Base-by-base conservation (phyloP, 1,284 basidiomycete genomes). In the Takashimella koratensis region DNA sequence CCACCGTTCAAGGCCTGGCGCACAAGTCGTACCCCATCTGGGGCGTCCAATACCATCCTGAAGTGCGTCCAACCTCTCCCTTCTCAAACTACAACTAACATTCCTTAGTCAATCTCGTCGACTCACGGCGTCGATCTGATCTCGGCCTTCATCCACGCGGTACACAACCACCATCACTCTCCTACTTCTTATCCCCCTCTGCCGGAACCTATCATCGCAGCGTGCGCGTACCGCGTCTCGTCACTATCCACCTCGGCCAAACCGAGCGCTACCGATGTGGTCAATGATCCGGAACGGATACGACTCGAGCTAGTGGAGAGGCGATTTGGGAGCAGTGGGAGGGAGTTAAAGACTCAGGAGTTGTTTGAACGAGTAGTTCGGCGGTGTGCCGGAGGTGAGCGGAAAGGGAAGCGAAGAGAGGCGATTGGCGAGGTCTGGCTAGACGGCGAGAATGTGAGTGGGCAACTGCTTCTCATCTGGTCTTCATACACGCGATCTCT, bases 41-140 rank as follows among this genome's bases (percentile, higher is more conserved):
- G 84, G 91, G 90, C 3, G 92, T 98, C 2, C 94, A 98, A 70
- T 98, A 96, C 67, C 95, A 98, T 71, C 95, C 94, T 1, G 94
- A 95, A 75, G 76, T 75, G 50, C n/a, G 68, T n/a, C n/a, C n/a
- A n/a, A n/a, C n/a, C n/a, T n/a, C n/a, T n/a, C n/a, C n/a, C n/a
- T n/a, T n/a, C n/a, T n/a, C n/a, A n/a, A n/a, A n/a, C n/a, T 5
- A 21, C 30, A 19, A 4, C n/a, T 20, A n/a, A n/a, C n/a, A n/a
- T n/a, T n/a, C n/a, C 26, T 2, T 56, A 79, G 77, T 79, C 77
- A 0, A 78, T 79, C 51, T 73, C 75, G 3, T 79, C 78, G 0
- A 70, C 74, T 0, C 65, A 60, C 43, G 78, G 78, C 20, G 39
- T 63, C 2, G 54, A 62, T 5, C 57, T 79, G 8, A 60, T 79